Percentiles rank a stretch among this genome's conserved stretches.
Conservation (phyloP, 257 asterid species). For the Cinchona pubescens region DNA sequence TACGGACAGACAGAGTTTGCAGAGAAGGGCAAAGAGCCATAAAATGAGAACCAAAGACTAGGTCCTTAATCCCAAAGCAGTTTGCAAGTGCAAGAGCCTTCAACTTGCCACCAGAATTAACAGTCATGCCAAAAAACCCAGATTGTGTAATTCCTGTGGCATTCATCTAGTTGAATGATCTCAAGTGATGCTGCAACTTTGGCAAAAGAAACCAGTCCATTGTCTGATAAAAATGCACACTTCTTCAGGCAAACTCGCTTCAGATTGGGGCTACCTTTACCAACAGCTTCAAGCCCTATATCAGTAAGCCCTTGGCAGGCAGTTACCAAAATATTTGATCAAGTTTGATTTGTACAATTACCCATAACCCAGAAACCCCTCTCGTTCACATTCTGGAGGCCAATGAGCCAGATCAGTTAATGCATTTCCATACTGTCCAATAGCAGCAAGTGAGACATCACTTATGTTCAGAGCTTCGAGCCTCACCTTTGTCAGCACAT, state of each 20-base stretch:
- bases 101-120: slow-evolving; percentile 50
- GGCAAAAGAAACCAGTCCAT: slow-evolving; percentile 59
- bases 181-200: slow-evolving; percentile 58
- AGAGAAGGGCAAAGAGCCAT: slow-evolving; percentile 48
- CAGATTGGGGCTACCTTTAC: slow-evolving; percentile 63
- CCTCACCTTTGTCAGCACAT: slow-evolving; percentile 49
- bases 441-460: slow-evolving; percentile 84
- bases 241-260: slow-evolving; percentile 50
- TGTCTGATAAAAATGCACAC: slow-evolving; percentile 63
- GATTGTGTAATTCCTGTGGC: slow-evolving; percentile 71
- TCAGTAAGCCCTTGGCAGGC: slow-evolving; percentile 82
- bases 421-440: slow-evolving; percentile 75
- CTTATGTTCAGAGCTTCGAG: slow-evolving; percentile 57
- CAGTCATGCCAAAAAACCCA: slow-evolving; percentile 64
- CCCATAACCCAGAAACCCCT: slow-evolving; percentile 99
- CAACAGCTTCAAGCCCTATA: slow-evolving; percentile 59
- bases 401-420: slow-evolving; percentile 48
- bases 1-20: slow-evolving; percentile 51
- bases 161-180: slow-evolving; percentile 63
- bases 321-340: slow-evolving; percentile 49
- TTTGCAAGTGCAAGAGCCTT: slow-evolving; percentile 56
- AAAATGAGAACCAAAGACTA: slow-evolving; percentile 31
- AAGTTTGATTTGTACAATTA: slow-evolving; percentile 62
- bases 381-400: slow-evolving; percentile 69
- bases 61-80: slow-evolving; percentile 74